A percentile compares a stretch with the other conserved stretches of the same genome.
phyloP scores from a whole-genome alignment of 2,329 filamentous ascomycete genomes.

The Diaporthe ampelina region DNA sequence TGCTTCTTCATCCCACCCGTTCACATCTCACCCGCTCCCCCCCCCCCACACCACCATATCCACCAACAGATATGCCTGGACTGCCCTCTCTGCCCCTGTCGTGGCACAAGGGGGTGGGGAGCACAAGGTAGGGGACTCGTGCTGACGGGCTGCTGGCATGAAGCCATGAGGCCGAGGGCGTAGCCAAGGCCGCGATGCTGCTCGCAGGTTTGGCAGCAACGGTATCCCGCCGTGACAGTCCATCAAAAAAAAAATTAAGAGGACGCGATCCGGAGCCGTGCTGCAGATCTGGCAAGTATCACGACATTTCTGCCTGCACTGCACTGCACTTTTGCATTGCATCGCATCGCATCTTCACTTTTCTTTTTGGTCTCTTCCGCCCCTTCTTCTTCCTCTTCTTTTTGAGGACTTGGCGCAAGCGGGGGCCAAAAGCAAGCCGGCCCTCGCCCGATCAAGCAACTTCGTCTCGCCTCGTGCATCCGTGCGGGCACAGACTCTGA shows the following conservation, averaged over 20 bases:
- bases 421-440: not conserved
- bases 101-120: not conserved
- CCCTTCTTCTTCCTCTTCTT: not conserved
- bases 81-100: not conserved
- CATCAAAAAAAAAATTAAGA: not conserved
- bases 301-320: not conserved
- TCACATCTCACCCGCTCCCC: not conserved
- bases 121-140: not conserved
- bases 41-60: too few species aligned
- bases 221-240: conserved; percentile 22
- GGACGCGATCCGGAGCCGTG: not conserved
- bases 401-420: not conserved
- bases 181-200: not conserved
- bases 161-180: not conserved
- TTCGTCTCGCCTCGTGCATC: not conserved
- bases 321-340: not conserved
- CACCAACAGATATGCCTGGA: not conserved
- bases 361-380: not conserved
- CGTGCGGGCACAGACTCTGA: not conserved
- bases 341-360: not conserved
- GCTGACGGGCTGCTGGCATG: not conserved
- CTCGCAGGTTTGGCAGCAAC: conserved; percentile 1
- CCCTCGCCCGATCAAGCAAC: conserved; percentile 8
- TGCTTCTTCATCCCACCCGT: conserved; percentile 10
- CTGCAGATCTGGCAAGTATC: conserved; percentile 30